phyloP scores from a whole-genome alignment of 1,284 basidiomycete genomes.

The Moesziomyces parantarcticus region DNA sequence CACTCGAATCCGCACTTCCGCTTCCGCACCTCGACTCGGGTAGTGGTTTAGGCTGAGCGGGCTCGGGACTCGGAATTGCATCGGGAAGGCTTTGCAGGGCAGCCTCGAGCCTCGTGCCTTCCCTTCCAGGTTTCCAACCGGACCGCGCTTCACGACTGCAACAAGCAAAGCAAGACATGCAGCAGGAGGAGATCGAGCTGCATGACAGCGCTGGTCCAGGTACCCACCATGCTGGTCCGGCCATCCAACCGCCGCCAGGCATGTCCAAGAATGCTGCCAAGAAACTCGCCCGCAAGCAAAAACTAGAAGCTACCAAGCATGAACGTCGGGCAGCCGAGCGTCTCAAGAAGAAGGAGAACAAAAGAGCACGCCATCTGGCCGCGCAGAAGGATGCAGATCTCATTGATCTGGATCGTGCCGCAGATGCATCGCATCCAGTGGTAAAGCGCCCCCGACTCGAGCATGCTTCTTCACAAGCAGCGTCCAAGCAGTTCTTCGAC shows the following conservation, averaged over 20 bases:
- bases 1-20: constrained; percentile 10
- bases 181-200: not conserved
- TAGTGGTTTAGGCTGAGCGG: constrained; percentile 12
- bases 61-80: too few species aligned
- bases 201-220: not conserved
- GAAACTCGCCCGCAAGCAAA: constrained; percentile 77
- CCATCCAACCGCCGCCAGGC: constrained; percentile 29
- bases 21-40: not conserved
- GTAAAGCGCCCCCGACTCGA: constrained; percentile 68
- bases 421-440: not conserved
- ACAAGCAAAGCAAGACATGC: constrained; percentile 1
- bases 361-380: constrained; percentile 70
- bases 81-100: too few species aligned
- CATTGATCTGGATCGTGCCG: too few species aligned
- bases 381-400: constrained; percentile 55
- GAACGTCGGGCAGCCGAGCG: constrained; percentile 78
- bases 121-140: too few species aligned
- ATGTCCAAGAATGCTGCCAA: constrained; percentile 83
- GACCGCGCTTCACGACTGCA: not conserved
- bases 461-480: constrained; percentile 65
- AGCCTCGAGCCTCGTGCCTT: too few species aligned
- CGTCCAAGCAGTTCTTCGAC: constrained; percentile 72
- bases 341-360: constrained; percentile 70
- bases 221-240: constrained; percentile 21
- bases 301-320: constrained; percentile 76